Base-by-base conservation (phyloP, 768 basidiomycete genomes). In the Coprinopsis sp. region DNA sequence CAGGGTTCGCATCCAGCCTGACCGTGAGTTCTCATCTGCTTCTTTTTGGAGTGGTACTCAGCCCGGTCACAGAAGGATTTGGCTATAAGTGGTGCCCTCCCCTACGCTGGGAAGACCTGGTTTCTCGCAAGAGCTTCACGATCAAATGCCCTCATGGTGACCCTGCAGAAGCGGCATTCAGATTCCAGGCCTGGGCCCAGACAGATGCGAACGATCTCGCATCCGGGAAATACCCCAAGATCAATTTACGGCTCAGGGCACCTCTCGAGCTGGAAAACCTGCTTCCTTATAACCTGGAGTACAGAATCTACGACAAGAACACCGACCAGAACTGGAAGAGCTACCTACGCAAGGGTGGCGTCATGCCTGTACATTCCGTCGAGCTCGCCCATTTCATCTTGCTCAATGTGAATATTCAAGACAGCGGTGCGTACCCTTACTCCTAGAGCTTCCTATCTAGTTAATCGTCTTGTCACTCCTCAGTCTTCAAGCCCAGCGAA, bases 301-400 rank as follows among this genome's bases (percentile, higher is more conserved):
- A 96, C 68, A 80, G 92, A n/a, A 87, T 98, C 27, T 97, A 92
- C 54, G 94, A 99, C 72, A 96, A 93, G 69, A 81, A 96, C 52
- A 84, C 87, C 0, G 83, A 92, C 56, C 89, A 92, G 57, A 94
- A 95, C 58, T 97, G 93, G 84, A 82, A 81, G 53, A 94, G 89
- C 60, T 99, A 91, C 67, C 72, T 98, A 13, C 79, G 94, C 36
- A 82, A 89, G 58, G 95, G 96, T 23, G 95, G 94, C 6, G 73
- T 92, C 31, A 95, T 95, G 82, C 96, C 96, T 2, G 85, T 98
- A 14, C 96, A 98, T 60, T 93, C 91, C 2, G 90, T 96, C 22
- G 93, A 98, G 58, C 71, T 98, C 2, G 77, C 78, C 4, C 96
- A 99, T 64, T 73, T 98, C 46, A 77, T 98, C 21, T 68, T 98